Conservation (phyloP, 1,139 yeast species). For the Protomyces pachydermus region DNA sequence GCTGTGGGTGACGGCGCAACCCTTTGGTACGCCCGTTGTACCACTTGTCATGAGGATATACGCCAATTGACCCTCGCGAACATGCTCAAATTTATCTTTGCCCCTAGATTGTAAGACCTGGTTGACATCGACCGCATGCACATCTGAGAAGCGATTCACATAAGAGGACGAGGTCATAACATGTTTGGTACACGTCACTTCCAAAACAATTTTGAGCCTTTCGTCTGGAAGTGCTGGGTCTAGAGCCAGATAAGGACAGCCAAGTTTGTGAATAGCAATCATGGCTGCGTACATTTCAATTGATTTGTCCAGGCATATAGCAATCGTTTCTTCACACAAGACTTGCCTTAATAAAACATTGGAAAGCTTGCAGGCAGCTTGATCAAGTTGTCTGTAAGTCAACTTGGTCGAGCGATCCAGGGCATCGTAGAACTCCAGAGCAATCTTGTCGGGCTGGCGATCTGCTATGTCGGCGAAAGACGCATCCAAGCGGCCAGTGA, state of each 20-base stretch:
- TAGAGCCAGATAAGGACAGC: constrained; percentile 33
- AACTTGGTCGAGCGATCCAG: constrained; percentile 1
- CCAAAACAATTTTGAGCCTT: constrained; percentile 17
- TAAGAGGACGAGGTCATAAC: constrained; percentile 2
- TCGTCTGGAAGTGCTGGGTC: constrained; percentile 29
- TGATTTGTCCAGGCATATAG: constrained; percentile 29
- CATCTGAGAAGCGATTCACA: background rate
- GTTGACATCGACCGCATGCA: background rate
- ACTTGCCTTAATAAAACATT: background rate
- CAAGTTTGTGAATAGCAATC: constrained; percentile 31
- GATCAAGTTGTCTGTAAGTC: constrained; percentile 23
- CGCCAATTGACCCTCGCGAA: constrained; percentile 57
- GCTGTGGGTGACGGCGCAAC: constrained; percentile 75
- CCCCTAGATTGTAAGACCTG: background rate
- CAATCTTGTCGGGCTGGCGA: constrained; percentile 5
- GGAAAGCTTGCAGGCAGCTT: constrained; percentile 11
- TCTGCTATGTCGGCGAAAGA: background rate
- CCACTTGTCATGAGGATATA: constrained; percentile 98
- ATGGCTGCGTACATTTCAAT: constrained; percentile 30
- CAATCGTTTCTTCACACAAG: constrained; percentile 17
- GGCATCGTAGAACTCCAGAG: constrained; percentile 6
- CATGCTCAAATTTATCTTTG: background rate
- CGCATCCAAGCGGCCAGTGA: constrained; percentile 2
- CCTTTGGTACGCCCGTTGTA: constrained; percentile 95
- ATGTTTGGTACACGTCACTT: constrained; percentile 1